Base-by-base conservation (phyloP, 768 basidiomycete species). In the Suillus bovinus region DNA sequence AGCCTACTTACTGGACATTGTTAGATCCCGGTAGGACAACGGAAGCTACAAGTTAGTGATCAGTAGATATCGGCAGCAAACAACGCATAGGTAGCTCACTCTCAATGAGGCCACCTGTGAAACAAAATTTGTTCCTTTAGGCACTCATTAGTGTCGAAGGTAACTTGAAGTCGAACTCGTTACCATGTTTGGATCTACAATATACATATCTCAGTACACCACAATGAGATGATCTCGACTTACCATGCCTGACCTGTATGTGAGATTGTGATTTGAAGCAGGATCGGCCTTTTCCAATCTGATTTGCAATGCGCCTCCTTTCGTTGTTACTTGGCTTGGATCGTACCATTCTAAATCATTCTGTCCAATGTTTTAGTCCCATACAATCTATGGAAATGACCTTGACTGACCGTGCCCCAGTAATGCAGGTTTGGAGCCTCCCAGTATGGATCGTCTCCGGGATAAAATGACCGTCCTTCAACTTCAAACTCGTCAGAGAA, bases 401-500 rank as follows among this genome's bases (percentile, higher is more conserved):
- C 50, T 55, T 29, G 65, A 67, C 80, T 65, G 47, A 89, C 86
- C 59, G 73, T 74, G 8, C 82, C 82, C 87, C 88, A 88, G 70
- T 91, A 92, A 71, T 90, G 87, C 10, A 88, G 58, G 70, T 82
- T 87, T 1, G 69, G 82, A 1, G 74, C 79, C 56, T 76, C 80
- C 80, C 80, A 88, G 67, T 83, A 87, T 3, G 87, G 86, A 71
- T 87, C 87, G 63, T 87, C 86, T 2, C 86, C 91, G 4, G 86
- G 81, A 73, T 86, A 87, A 70, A 91, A 91, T 8, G 84, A 79
- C 13, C 90, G 78, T 0, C 90, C 91, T 3, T 90, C 89, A 27
- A 70, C 72, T 62, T 93, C 85, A 72, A 94, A 94, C 77, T 94
- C 93, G 70, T 94, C 92, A 1, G 86, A 88, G 74, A 92, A 94